These are phyloP conservation scores for Microascus cirrosus DNA, from an alignment of 2,329 filamentous ascomycete species.

Conservation along the genomic window DNA sequence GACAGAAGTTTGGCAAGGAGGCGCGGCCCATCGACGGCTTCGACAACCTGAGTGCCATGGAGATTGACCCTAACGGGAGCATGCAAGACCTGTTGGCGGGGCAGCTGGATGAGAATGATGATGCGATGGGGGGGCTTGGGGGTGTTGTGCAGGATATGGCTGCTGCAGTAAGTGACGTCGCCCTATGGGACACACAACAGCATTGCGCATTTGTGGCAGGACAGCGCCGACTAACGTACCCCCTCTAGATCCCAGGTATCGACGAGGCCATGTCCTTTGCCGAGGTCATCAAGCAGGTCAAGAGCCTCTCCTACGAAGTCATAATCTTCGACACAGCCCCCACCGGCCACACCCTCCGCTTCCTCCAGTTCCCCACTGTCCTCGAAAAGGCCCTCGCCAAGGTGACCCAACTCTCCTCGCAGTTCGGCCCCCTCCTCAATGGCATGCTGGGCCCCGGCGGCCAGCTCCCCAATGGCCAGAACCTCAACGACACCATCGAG, in stretches of 20 bases:
- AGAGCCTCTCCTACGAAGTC: slow-evolving; percentile 95
- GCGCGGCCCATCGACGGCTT: slow-evolving; percentile 87
- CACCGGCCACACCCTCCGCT: slow-evolving; percentile 94
- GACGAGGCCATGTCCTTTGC: slow-evolving; percentile 99
- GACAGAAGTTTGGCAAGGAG: slow-evolving; percentile 99
- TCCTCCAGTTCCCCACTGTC: slow-evolving; percentile 95
- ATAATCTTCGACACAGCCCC: slow-evolving; percentile 99
- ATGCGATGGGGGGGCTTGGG: slow-evolving; percentile 55
- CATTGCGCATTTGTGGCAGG: neutral
- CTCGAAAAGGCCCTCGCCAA: slow-evolving; percentile 98
- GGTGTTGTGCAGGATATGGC: slow-evolving; percentile 98
- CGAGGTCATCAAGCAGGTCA: slow-evolving; percentile 98
- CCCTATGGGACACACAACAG: neutral
- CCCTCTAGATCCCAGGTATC: slow-evolving; percentile 77
- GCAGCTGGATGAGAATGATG: slow-evolving; percentile 59
- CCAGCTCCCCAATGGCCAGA: slow-evolving; percentile 79
- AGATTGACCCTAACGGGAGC: slow-evolving; percentile 96
- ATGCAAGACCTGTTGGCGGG: slow-evolving; percentile 88
- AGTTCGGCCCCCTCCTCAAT: slow-evolving; percentile 94
- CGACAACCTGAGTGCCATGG: slow-evolving; percentile 92
- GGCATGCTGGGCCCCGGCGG: slow-evolving; percentile 73
- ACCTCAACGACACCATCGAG: slow-evolving; percentile 79
- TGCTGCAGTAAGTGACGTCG: slow-evolving; percentile 59
- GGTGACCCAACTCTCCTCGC: slow-evolving; percentile 81
- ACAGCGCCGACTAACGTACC: neutral